phyloP scores from a whole-genome alignment of 257 asterid species.

The Paraleonurus japonicus region DNA sequence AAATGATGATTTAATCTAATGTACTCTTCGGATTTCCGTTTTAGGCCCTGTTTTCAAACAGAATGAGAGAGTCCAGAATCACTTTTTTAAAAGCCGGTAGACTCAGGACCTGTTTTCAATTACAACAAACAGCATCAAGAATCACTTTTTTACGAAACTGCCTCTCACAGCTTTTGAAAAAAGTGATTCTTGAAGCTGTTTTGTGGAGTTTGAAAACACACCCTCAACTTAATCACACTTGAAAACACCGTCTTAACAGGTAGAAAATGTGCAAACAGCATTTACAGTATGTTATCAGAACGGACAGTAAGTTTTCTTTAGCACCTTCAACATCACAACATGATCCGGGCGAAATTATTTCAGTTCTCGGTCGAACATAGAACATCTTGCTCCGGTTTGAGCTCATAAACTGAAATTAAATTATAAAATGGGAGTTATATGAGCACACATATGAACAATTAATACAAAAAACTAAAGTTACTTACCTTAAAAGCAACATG shows the following conservation, averaged over 20 bases:
- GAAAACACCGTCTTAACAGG: too few relatives aligned
- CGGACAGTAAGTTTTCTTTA: background rate
- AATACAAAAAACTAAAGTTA: background rate
- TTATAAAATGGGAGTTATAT: background rate
- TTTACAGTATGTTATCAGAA: background rate
- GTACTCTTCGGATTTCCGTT: background rate
- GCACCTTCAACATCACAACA: slow-evolving; percentile 37
- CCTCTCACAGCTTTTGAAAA: too few relatives aligned
- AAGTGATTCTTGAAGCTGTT: too few relatives aligned
- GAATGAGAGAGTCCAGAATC: too few relatives aligned
- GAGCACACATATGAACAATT: background rate
- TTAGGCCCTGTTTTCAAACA: too few relatives aligned
- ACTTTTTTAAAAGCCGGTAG: too few relatives aligned
- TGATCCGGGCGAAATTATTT: slow-evolving; percentile 41
- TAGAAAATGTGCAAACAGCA: background rate
- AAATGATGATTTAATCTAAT: background rate
- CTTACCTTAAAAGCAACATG: slow-evolving; percentile 62
- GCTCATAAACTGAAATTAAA: slow-evolving; percentile 27
- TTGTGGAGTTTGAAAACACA: too few relatives aligned
- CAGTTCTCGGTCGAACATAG: slow-evolving; percentile 42
- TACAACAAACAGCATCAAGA: too few relatives aligned
- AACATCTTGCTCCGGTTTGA: slow-evolving; percentile 46
- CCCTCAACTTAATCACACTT: too few relatives aligned
- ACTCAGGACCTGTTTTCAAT: too few relatives aligned
- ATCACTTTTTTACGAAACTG: too few relatives aligned